Evolutionary conservation across 345 rosid genomes (phyloP).

Genomic region (Cardamine occulta): DNA sequence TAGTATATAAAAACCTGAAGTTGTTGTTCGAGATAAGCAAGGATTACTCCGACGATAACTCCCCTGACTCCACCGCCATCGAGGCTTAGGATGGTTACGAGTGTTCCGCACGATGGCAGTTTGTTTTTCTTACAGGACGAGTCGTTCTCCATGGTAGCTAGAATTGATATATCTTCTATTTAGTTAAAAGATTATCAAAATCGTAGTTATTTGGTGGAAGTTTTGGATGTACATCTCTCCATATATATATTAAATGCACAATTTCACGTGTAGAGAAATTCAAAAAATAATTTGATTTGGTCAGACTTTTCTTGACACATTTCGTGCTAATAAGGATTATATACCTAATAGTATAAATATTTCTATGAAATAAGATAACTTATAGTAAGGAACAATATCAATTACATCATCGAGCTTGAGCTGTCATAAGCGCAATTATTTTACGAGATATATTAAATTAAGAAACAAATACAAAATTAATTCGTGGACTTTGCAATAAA

Average conservation of each 20-base stretch:
- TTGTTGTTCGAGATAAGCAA: constrained; percentile 67
- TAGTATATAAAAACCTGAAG: constrained; percentile 61
- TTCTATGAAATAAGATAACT: not conserved
- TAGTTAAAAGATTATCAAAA: not conserved
- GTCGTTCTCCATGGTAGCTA: constrained; percentile 29
- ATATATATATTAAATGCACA: not conserved
- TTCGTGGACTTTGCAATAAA: not conserved
- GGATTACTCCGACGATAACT: constrained; percentile 67
- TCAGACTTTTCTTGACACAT: constrained; percentile 21
- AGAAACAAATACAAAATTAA: not conserved
- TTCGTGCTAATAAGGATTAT: constrained; percentile 31
- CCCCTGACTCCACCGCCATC: constrained; percentile 85
- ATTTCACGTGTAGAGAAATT: not conserved
- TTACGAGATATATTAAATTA: not conserved
- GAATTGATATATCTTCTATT: not conserved
- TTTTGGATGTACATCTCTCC: not conserved
- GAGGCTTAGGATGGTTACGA: constrained; percentile 66
- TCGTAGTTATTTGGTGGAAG: not conserved
- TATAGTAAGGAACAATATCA: not conserved
- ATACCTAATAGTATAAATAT: not conserved
- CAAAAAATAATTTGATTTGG: not conserved
- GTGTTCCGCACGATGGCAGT: constrained; percentile 59
- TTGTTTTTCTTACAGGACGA: constrained; percentile 14
- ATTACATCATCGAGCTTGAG: constrained; percentile 1
- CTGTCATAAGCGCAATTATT: not conserved